Evolutionary conservation across 345 rosid genomes (phyloP).

Genomic region (Lepidium sativum): DNA sequence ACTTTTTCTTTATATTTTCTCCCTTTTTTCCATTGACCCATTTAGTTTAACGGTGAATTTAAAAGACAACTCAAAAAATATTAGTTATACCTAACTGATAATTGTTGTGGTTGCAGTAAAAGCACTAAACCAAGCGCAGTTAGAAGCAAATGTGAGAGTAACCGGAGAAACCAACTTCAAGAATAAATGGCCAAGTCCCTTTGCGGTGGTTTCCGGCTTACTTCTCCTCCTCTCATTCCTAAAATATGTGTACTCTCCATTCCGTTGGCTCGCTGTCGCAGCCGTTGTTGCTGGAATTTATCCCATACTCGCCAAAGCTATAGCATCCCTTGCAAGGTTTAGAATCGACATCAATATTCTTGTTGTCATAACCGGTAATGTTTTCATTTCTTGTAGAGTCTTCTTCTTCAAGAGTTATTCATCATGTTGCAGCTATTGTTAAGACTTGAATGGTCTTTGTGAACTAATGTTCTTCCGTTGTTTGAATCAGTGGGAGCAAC

Average conservation of each 20-base stretch:
- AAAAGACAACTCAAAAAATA: background rate
- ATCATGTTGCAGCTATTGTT: too few relatives aligned
- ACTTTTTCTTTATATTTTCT: background rate
- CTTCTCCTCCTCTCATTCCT: slow-evolving; percentile 49
- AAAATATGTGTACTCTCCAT: slow-evolving; percentile 50
- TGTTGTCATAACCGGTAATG: slow-evolving; percentile 63
- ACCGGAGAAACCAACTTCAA: slow-evolving; percentile 42
- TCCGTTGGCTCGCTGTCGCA: slow-evolving; percentile 64
- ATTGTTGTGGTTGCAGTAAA: slow-evolving; percentile 41
- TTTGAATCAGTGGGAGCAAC: slow-evolving; percentile 65
- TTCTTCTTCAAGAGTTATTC: too few relatives aligned
- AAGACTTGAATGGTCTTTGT: background rate
- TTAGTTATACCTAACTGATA: too few relatives aligned
- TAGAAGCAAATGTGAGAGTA: slow-evolving; percentile 70
- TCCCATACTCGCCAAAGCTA: slow-evolving; percentile 47
- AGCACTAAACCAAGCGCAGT: slow-evolving; percentile 69
- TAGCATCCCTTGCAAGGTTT: slow-evolving; percentile 36
- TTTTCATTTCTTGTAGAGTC: too few relatives aligned
- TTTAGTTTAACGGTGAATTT: background rate
- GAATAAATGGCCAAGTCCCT: slow-evolving; percentile 89
- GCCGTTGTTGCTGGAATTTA: slow-evolving; percentile 57
- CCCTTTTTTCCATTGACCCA: background rate
- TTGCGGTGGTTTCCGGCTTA: slow-evolving; percentile 49
- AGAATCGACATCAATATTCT: slow-evolving; percentile 68
- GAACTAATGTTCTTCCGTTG: background rate